Evolutionary conservation across 768 basidiomycete species (phyloP), one percentile per base, ranked within the genome.

Genomic region (Sporobolomyces roseus): DNA sequence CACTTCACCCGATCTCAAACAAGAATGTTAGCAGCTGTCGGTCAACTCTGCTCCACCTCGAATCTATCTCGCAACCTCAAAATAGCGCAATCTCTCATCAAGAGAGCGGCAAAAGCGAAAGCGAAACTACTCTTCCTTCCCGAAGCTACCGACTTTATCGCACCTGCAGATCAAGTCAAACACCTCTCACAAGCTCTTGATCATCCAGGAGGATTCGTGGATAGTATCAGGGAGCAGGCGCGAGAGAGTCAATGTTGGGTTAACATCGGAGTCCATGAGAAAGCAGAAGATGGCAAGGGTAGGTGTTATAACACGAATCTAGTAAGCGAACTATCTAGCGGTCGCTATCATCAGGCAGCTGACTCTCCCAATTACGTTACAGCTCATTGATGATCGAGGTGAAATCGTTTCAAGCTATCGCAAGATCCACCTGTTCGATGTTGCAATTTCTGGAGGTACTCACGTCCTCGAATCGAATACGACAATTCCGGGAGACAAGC

Each of bases 391-490:
- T 7, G 64, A 66, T 1, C 29, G 52, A 2, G 76, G 75, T 14
- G 36, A 67, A 32, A 64, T 77, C 53, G 65, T 35, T 8, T 12
- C 59, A 14, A 29, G 51, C 0, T 73, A 70, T 51, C 61, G 62
- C 23, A 73, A 73, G 66, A 33, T 74, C 4, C 76, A 77, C 51
- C 66, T 77, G 1, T 75, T 77, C 61, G 75, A 77, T 50, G 75
- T 75, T 6, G 55, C 70, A 32, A 64, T 65, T n/a, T 35, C 33
- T n/a, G 69, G 65, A 14, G 61, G 66, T 2, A 50, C 56, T 4
- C 48, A 51, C 12, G 65, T 73, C 16, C 21, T 70, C 19, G 74
- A 75, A 33, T 62, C 56, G 29, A 67, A 61, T 7, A 70, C 70
- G 21, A 75, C 74, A 0, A 38, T 75, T 1, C 30, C 1, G 5